phyloP scores from a whole-genome alignment of 2,329 filamentous ascomycete genomes.

The Truncatella angustata region DNA sequence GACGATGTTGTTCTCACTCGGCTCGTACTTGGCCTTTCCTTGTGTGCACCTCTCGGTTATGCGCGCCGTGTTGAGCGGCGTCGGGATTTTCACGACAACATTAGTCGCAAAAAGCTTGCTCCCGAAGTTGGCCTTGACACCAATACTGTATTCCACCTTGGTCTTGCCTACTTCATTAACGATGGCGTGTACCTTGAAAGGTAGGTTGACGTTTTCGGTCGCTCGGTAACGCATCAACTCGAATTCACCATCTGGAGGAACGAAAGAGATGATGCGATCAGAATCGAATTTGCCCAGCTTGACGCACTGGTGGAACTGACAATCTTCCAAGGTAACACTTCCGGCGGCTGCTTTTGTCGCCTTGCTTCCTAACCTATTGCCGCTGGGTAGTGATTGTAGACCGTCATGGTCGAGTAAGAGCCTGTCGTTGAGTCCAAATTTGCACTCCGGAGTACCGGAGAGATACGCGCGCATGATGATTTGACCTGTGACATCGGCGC shows the following conservation, averaged over 20 bases:
- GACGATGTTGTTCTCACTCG: constrained; percentile 94
- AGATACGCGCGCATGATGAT: constrained; percentile 99
- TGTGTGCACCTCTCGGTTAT: constrained; percentile 92
- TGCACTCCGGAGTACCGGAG: constrained; percentile 95
- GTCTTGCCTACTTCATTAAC: constrained; percentile 96
- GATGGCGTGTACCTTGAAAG: constrained; percentile 98
- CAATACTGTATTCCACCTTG: constrained; percentile 98
- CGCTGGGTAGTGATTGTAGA: constrained; percentile 64
- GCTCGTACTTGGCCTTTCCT: constrained; percentile 98
- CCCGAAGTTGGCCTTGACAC: constrained; percentile 95
- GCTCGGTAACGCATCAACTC: constrained; percentile 98
- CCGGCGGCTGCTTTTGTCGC: constrained; percentile 94
- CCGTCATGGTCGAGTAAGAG: constrained; percentile 81
- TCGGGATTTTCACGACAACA: constrained; percentile 90
- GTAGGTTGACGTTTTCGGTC: constrained; percentile 96
- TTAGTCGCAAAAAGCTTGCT: constrained; percentile 96
- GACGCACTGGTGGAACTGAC: constrained; percentile 98
- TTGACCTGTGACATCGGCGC: constrained; percentile 94
- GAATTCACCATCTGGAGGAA: constrained; percentile 96
- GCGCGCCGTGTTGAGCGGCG: constrained; percentile 91
- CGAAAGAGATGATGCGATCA: constrained; percentile 94
- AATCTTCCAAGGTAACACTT: constrained; percentile 94
- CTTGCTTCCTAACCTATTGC: constrained; percentile 78
- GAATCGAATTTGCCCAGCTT: constrained; percentile 96
- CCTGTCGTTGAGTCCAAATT: constrained; percentile 96